phyloP scores from a whole-genome alignment of 352 stramenopile species.

The Albugo laibachii region DNA sequence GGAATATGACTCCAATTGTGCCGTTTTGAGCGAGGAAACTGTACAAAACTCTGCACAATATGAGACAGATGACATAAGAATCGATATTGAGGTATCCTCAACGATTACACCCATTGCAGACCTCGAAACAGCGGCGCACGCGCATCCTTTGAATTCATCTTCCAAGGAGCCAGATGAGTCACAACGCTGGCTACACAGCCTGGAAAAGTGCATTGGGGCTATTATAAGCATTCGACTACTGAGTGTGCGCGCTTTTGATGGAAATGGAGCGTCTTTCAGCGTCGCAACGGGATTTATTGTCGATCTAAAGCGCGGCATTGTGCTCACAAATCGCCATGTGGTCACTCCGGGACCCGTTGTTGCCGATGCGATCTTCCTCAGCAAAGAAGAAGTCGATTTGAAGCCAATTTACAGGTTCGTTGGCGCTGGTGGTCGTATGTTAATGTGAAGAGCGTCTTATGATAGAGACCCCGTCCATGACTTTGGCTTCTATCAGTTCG shows the following conservation, averaged over 20 bases:
- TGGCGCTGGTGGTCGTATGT: not conserved
- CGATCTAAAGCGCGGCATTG: constrained; percentile 67
- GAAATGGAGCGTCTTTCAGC: constrained; percentile 67
- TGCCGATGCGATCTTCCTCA: constrained; percentile 84
- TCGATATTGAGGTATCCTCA: too few species aligned
- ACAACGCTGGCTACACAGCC: constrained; percentile 42
- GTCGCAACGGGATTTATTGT: constrained; percentile 85
- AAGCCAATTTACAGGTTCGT: constrained; percentile 68
- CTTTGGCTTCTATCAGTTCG: constrained; percentile 83
- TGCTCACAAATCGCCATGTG: constrained; percentile 87
- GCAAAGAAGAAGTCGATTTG: constrained; percentile 85
- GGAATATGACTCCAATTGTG: too few species aligned
- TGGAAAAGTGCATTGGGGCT: constrained; percentile 49
- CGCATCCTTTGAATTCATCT: too few species aligned
- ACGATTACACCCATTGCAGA: too few species aligned
- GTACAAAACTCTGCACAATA: too few species aligned
- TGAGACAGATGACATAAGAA: too few species aligned
- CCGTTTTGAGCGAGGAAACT: too few species aligned
- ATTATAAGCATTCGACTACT: constrained; percentile 78
- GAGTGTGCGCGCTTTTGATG: constrained; percentile 76
- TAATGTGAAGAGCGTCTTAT: not conserved
- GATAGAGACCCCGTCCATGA: constrained; percentile 79
- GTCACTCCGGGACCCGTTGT: constrained; percentile 74
- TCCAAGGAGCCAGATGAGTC: constrained; percentile 15
- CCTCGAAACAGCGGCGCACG: too few species aligned